A percentile compares a stretch with the other conserved stretches of the same genome.
Conservation (phyloP, 495 filamentous ascomycete genomes). For the Annulohypoxylon bovei region DNA sequence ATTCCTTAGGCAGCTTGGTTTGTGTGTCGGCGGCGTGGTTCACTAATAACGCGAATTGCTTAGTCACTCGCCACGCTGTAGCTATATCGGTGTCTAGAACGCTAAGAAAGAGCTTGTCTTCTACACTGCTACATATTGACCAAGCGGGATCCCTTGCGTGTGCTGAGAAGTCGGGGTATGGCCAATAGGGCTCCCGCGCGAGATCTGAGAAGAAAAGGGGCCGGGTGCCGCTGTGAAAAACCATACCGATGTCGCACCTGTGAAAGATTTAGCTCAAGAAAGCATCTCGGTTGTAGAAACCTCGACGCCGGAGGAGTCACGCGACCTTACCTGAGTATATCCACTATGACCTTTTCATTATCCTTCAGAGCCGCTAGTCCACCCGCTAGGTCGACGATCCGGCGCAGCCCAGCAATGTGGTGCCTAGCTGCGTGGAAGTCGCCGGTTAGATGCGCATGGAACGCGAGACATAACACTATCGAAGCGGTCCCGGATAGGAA, state of each 20-base stretch:
- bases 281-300: background rate
- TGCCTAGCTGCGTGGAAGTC: conserved; percentile 46
- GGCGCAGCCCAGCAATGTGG: conserved; percentile 52
- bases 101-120: background rate
- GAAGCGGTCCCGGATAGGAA: conserved; percentile 47
- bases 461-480: conserved; percentile 45
- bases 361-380: conserved; percentile 42
- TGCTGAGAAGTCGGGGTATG: conserved; percentile 21
- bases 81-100: conserved; percentile 38
- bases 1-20: conserved; percentile 41
- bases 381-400: conserved; percentile 51
- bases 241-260: conserved; percentile 50
- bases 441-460: conserved; percentile 44
- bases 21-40: conserved; percentile 46
- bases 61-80: conserved; percentile 47
- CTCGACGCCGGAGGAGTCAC: background rate
- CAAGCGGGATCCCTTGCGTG: background rate
- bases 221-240: conserved; percentile 39
- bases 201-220: conserved; percentile 48
- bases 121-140: background rate
- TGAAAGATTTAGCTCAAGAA: background rate
- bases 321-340: conserved; percentile 42
- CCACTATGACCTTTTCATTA: conserved; percentile 45
- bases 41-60: conserved; percentile 49
- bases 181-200: conserved; percentile 41